Percentiles rank a stretch among this genome's conserved stretches.
phyloP scores from a whole-genome alignment of 2,329 filamentous ascomycete species.

The Diaporthe batatas region DNA sequence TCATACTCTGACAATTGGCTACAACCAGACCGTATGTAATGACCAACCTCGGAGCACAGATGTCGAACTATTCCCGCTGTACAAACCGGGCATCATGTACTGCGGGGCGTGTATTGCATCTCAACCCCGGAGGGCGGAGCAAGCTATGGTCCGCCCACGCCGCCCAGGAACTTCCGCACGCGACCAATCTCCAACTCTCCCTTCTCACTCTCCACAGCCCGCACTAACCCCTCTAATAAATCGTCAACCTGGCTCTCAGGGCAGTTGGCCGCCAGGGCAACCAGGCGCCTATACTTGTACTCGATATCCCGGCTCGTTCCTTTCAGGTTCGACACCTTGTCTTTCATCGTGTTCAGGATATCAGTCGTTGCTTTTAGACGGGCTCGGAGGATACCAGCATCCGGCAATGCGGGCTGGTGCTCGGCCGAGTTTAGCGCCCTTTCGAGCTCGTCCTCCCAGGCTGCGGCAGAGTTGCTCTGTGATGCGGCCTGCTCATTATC shows the following conservation, averaged over 20 bases:
- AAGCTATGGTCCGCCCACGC: conserved; percentile 72
- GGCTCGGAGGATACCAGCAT: conserved; percentile 72
- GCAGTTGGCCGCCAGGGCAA: conserved; percentile 87
- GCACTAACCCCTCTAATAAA: conserved; percentile 81
- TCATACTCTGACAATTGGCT: background rate
- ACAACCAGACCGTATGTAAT: background rate
- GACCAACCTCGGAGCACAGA: background rate
- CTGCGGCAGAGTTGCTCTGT: conserved; percentile 60
- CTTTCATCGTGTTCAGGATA: conserved; percentile 76
- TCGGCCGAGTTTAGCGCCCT: conserved; percentile 59
- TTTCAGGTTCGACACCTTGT: conserved; percentile 78
- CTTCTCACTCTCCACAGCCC: conserved; percentile 90
- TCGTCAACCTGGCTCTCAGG: conserved; percentile 84
- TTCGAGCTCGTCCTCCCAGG: conserved; percentile 68
- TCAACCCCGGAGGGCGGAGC: background rate
- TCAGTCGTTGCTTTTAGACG: conserved; percentile 77
- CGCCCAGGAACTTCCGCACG: conserved; percentile 83
- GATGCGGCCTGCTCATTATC: conserved; percentile 59
- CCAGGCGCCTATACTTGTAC: conserved; percentile 87
- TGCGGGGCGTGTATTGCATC: background rate
- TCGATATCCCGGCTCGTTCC: conserved; percentile 87
- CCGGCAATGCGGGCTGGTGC: conserved; percentile 67
- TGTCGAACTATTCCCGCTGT: background rate
- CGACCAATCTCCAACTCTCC: conserved; percentile 81
- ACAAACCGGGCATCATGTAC: background rate